These are phyloP conservation scores for Citrus sp. DNA, from an alignment of 345 rosid species.

Conservation along the genomic window DNA sequence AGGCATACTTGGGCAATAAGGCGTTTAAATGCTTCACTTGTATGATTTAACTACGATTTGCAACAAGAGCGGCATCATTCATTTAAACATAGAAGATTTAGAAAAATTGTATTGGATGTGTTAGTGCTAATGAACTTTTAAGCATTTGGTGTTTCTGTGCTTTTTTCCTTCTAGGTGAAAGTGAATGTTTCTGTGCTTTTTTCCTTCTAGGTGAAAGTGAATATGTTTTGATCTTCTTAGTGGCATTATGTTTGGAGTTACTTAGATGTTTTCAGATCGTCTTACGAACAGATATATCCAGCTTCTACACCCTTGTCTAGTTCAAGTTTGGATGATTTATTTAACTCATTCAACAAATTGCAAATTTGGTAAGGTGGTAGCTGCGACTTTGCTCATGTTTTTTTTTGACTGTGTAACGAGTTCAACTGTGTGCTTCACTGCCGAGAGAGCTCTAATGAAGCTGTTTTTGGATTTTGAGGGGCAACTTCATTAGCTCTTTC, in stretches of 20 bases:
- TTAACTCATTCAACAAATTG: background rate
- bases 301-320: background rate
- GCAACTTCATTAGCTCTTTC: background rate
- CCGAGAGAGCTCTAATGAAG: background rate
- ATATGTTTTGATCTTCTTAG: background rate
- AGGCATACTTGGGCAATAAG: background rate
- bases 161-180: background rate
- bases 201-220: background rate
- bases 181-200: background rate
- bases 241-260: background rate
- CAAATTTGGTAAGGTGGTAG: background rate
- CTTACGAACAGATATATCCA: background rate
- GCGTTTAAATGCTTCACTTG: background rate
- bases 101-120: background rate
- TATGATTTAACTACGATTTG: background rate
- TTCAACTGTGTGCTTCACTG: background rate
- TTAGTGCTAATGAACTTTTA: background rate
- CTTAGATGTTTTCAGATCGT: background rate
- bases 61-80: background rate
- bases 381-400: background rate
- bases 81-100: background rate
- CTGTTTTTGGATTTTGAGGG: background rate
- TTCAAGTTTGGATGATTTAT: background rate
- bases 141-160: background rate
- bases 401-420: too few relatives aligned